Evolutionary conservation across 257 asterid species (phyloP).

Genomic region (Rhazya stricta): DNA sequence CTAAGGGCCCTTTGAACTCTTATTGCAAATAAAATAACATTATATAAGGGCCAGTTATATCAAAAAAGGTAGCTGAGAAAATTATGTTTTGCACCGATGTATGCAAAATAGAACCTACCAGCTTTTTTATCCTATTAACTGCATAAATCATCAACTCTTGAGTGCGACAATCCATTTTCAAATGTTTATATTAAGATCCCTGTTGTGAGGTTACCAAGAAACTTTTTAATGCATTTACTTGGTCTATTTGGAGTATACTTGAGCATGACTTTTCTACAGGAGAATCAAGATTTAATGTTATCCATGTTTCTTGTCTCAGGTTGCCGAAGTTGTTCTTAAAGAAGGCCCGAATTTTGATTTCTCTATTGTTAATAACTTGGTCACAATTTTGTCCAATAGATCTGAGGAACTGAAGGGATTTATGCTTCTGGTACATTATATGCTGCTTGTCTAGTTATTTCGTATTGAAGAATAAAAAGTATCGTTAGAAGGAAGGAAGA

Average conservation of each 20-base stretch:
- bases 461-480: background rate
- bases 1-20: background rate
- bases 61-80: background rate
- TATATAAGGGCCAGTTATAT: background rate
- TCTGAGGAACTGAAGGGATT: slow-evolving; percentile 56
- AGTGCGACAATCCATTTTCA: background rate
- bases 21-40: background rate
- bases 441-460: slow-evolving; percentile 13
- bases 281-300: slow-evolving; percentile 6
- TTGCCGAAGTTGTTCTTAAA: slow-evolving; percentile 66
- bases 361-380: slow-evolving; percentile 51
- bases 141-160: background rate
- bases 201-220: background rate
- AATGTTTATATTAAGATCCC: background rate
- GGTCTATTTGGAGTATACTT: background rate
- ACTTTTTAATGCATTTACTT: background rate
- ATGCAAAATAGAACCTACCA: background rate
- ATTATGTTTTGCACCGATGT: background rate
- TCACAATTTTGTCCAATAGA: slow-evolving; percentile 59
- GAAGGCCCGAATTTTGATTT: slow-evolving; percentile 60
- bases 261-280: background rate
- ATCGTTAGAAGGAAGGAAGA: background rate
- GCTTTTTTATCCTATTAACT: background rate
- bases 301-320: slow-evolving; percentile 41
- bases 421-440: slow-evolving; percentile 59